A percentile compares a stretch with the other conserved stretches of the same genome.
phyloP scores from a whole-genome alignment of 208 protist species.

The Trypanosoma melophagium region DNA sequence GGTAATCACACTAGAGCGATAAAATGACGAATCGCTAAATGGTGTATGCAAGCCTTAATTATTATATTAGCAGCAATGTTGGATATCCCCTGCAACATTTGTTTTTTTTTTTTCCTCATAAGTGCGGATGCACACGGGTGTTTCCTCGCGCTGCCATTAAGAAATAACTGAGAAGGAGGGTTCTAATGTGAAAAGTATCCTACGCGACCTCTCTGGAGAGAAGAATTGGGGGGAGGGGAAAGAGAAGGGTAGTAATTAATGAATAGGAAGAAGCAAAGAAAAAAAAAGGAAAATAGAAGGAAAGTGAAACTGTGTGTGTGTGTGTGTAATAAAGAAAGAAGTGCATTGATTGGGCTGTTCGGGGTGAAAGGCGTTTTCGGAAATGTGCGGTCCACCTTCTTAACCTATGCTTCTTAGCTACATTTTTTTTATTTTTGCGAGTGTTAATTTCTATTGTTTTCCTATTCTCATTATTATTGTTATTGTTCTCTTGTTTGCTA shows the following conservation, averaged over 20 bases:
- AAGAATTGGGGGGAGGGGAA: not conserved
- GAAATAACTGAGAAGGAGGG: not conserved
- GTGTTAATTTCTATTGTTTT: not conserved
- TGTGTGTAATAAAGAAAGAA: not conserved
- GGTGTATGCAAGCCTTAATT: too few relatives aligned
- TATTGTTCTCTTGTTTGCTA: not conserved
- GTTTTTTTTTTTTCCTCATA: not conserved
- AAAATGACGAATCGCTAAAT: not conserved
- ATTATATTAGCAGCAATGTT: too few relatives aligned
- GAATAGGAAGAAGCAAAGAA: conserved; percentile 10
- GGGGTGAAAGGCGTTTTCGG: too few relatives aligned
- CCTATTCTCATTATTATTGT: too few relatives aligned
- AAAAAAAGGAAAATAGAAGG: conserved; percentile 1
- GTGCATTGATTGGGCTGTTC: too few relatives aligned
- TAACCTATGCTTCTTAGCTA: too few relatives aligned
- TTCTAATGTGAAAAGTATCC: conserved; percentile 24
- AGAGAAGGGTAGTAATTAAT: not conserved
- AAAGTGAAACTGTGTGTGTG: not conserved
- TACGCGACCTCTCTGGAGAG: not conserved
- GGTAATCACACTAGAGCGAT: conserved; percentile 48
- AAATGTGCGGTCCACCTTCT: too few relatives aligned
- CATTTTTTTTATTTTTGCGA: not conserved
- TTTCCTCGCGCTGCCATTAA: not conserved
- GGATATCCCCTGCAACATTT: too few relatives aligned
- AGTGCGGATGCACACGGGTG: not conserved